Conservation (phyloP, 2,329 filamentous ascomycete species). For the Lomentospora prolificans region DNA sequence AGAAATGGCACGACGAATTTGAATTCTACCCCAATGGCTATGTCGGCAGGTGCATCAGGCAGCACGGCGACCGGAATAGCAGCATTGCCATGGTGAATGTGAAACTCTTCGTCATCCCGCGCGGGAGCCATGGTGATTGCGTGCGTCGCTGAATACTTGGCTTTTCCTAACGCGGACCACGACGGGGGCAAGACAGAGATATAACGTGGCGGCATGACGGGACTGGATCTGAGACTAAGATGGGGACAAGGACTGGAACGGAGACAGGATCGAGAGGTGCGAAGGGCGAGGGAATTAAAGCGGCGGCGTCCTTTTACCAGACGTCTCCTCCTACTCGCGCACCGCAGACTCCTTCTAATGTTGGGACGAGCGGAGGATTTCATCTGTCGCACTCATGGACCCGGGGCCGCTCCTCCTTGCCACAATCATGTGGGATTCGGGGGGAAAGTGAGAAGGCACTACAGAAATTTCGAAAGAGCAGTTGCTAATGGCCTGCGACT, state of each 20-base stretch:
- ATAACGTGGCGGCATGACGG: background rate
- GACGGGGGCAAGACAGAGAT: background rate
- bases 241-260: background rate
- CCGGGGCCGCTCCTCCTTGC: background rate
- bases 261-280: background rate
- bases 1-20: conserved; percentile 22
- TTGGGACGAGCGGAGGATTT: background rate
- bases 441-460: background rate
- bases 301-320: background rate
- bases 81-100: background rate
- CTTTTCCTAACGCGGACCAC: background rate
- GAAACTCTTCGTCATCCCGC: background rate
- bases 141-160: background rate
- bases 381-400: background rate
- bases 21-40: conserved; percentile 20
- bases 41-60: conserved; percentile 1
- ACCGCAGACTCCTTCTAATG: background rate
- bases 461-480: background rate
- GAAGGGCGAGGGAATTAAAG: background rate
- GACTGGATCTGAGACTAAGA: background rate
- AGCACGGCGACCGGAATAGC: background rate
- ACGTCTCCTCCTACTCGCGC: background rate
- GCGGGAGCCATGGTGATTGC: background rate
- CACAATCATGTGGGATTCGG: background rate
- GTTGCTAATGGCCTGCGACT: background rate